Conservation (phyloP, 2,329 filamentous ascomycete species). For the Calonectria crousiana region DNA sequence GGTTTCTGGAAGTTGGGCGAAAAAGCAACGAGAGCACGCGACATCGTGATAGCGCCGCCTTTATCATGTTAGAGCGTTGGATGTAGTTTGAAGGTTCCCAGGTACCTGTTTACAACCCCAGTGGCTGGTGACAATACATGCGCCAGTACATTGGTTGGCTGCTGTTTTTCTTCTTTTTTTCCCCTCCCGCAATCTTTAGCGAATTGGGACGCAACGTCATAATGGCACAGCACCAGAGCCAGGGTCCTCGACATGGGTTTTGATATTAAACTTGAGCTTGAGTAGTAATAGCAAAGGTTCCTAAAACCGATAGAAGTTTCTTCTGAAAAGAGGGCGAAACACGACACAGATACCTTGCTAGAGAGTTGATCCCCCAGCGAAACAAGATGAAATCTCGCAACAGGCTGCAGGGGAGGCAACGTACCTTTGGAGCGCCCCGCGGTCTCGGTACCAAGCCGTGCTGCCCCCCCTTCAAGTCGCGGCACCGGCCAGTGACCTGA, state of each 20-base stretch:
- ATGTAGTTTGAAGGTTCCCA: neutral
- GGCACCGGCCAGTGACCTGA: neutral
- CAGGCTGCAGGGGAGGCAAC: neutral
- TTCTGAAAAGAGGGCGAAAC: neutral
- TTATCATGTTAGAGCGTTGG: neutral
- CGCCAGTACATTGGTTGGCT: neutral
- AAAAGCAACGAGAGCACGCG: conserved; percentile 19
- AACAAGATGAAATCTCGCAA: neutral
- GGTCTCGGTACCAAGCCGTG: neutral
- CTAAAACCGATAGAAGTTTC: neutral
- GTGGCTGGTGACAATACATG: conserved; percentile 2
- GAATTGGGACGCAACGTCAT: conserved; percentile 1
- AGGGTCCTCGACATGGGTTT: conserved; percentile 3
- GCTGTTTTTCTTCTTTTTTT: neutral
- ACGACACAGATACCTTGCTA: neutral
- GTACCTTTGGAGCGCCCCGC: neutral
- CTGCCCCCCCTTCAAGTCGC: conserved; percentile 4
- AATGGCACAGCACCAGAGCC: neutral
- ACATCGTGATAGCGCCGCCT: neutral
- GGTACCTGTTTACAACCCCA: neutral
- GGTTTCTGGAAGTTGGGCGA: neutral
- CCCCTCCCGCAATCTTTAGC: neutral
- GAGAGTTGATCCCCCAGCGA: neutral
- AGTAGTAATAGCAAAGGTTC: conserved; percentile 1
- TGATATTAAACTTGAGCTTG: conserved; percentile 1